Percentiles rank a stretch among this genome's conserved stretches.
These are phyloP conservation scores for Isatis tinctoria DNA, from an alignment of 345 rosid species.

Conservation along the genomic window DNA sequence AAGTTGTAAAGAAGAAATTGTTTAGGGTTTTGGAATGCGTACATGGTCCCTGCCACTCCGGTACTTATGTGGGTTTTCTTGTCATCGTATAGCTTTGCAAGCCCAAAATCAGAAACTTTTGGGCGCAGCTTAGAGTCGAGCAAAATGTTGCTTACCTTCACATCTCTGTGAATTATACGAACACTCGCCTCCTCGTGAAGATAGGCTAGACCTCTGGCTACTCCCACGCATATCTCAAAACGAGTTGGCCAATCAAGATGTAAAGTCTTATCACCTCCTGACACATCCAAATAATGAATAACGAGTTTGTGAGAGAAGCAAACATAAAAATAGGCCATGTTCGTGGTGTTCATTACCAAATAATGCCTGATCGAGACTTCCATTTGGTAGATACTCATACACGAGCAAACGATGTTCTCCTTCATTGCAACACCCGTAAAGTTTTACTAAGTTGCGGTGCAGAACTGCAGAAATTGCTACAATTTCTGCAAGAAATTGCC, in stretches of 20 bases:
- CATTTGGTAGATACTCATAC: too few species aligned
- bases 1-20: not conserved
- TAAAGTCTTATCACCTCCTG: conserved; percentile 37
- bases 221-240: conserved; percentile 46
- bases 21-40: not conserved
- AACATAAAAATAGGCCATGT: too few species aligned
- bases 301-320: too few species aligned
- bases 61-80: conserved; percentile 41
- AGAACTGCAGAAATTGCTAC: too few species aligned
- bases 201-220: conserved; percentile 54
- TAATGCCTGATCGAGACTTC: too few species aligned
- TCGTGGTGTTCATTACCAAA: too few species aligned
- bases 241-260: conserved; percentile 50
- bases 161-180: conserved; percentile 54
- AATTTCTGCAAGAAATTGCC: too few species aligned
- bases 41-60: conserved; percentile 40
- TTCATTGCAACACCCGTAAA: too few species aligned
- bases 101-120: conserved; percentile 41
- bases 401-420: too few species aligned
- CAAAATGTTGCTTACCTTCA: conserved; percentile 54
- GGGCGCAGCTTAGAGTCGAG: conserved; percentile 42
- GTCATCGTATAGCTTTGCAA: conserved; percentile 39
- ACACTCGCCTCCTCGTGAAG: conserved; percentile 57
- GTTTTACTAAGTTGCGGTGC: too few species aligned
- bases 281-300: not conserved